A percentile compares a stretch with the other conserved stretches of the same genome.
These are phyloP conservation scores for Bocquillonia castaneifolia DNA, from an alignment of 441 rosid genomes.

Conservation along the genomic window DNA sequence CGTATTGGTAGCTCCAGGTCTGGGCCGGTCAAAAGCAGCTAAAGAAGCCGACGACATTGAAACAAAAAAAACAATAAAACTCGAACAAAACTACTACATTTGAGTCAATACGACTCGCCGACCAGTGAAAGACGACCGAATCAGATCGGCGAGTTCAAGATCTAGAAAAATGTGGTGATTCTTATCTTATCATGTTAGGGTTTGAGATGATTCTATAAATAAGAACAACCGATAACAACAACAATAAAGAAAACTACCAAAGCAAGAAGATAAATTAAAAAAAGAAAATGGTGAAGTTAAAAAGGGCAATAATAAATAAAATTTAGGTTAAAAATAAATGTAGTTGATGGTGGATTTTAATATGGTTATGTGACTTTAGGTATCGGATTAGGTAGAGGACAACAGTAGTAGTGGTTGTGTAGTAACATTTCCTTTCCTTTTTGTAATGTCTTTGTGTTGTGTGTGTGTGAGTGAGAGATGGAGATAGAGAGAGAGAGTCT, in stretches of 20 bases:
- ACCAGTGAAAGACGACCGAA: no score
- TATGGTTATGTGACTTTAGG: constrained; percentile 14
- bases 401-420: constrained; percentile 31
- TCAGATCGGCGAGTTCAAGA: constrained; percentile 23
- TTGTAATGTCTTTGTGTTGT: not conserved
- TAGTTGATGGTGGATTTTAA: not conserved
- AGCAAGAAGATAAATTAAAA: no score
- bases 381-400: constrained; percentile 39
- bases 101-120: no score
- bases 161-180: no score
- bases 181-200: no score
- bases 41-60: constrained; percentile 82
- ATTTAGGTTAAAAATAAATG: no score
- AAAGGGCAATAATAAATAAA: no score
- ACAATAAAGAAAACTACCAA: no score
- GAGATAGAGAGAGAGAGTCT: constrained; percentile 19
- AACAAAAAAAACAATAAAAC: constrained; percentile 8
- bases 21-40: constrained; percentile 85
- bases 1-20: constrained; percentile 71
- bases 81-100: not conserved
- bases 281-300: no score
- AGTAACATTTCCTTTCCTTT: constrained; percentile 24
- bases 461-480: not conserved
- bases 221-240: no score
- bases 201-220: no score